phyloP scores from a whole-genome alignment of 805 yeast genomes.

The Saturnispora quitensis region DNA sequence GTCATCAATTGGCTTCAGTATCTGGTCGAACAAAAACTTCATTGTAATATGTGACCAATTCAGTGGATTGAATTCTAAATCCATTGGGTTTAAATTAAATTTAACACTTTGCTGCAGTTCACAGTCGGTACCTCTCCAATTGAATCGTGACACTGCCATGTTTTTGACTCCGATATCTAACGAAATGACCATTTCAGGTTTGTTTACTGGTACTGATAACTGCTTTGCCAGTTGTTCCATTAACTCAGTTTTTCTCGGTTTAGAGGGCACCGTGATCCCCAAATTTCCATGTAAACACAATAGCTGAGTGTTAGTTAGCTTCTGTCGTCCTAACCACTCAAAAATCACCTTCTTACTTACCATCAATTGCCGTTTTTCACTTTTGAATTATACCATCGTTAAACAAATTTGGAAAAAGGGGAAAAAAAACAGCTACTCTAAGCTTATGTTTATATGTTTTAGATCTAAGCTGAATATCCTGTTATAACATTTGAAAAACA shows the following conservation, averaged over 20 bases:
- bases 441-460: neutral
- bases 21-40: conserved; percentile 17
- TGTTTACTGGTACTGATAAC: neutral
- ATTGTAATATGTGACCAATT: conserved; percentile 20
- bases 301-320: conserved; percentile 7
- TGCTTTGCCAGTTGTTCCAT: conserved; percentile 3
- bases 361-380: neutral
- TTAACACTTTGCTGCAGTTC: conserved; percentile 26
- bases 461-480: neutral
- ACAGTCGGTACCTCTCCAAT: neutral
- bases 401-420: neutral
- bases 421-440: neutral
- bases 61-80: conserved; percentile 22
- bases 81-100: conserved; percentile 23
- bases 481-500: conserved; percentile 1
- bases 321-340: conserved; percentile 4
- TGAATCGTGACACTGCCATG: conserved; percentile 24
- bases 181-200: conserved; percentile 19
- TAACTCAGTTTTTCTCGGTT: neutral
- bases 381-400: neutral
- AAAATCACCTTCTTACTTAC: neutral
- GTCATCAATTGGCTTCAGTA: neutral
- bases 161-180: conserved; percentile 30
- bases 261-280: conserved; percentile 3
- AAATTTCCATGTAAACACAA: neutral